Conservation (phyloP, 805 yeast genomes). For the Suhomyces canberraensis region DNA sequence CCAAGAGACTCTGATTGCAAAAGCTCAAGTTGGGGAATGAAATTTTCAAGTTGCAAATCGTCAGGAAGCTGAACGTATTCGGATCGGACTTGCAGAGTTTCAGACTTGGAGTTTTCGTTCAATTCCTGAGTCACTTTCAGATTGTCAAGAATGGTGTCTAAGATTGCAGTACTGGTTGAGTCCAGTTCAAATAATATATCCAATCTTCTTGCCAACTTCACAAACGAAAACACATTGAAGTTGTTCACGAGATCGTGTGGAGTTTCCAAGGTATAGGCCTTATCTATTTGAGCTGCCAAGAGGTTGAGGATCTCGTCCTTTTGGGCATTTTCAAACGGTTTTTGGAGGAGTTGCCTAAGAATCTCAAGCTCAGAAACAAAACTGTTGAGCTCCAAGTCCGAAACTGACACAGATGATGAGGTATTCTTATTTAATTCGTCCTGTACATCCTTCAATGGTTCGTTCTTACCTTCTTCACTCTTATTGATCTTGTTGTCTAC, state of each 20-base stretch:
- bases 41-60: conserved; percentile 14
- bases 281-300: conserved; percentile 16
- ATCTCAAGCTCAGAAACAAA: conserved; percentile 17
- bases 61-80: conserved; percentile 19
- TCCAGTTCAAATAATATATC: conserved; percentile 42
- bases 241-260: conserved; percentile 12
- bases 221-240: conserved; percentile 13
- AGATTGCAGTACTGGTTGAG: conserved; percentile 56
- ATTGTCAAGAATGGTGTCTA: conserved; percentile 55
- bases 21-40: conserved; percentile 16
- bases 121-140: conserved; percentile 23
- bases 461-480: not conserved
- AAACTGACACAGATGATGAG: no score
- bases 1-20: conserved; percentile 12
- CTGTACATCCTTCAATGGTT: conserved; percentile 14
- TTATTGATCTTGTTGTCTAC: not conserved
- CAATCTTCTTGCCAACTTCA: conserved; percentile 16
- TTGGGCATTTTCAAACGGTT: conserved; percentile 7
- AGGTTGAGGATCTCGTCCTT: conserved; percentile 13
- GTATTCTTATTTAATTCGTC: conserved; percentile 16
- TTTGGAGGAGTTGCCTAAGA: conserved; percentile 10
- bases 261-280: conserved; percentile 9
- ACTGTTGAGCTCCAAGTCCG: no score
- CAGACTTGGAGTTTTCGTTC: conserved; percentile 2
- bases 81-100: not conserved